These are phyloP conservation scores for Alternaria triticina DNA, from an alignment of 2,329 filamentous ascomycete genomes.

Conservation along the genomic window DNA sequence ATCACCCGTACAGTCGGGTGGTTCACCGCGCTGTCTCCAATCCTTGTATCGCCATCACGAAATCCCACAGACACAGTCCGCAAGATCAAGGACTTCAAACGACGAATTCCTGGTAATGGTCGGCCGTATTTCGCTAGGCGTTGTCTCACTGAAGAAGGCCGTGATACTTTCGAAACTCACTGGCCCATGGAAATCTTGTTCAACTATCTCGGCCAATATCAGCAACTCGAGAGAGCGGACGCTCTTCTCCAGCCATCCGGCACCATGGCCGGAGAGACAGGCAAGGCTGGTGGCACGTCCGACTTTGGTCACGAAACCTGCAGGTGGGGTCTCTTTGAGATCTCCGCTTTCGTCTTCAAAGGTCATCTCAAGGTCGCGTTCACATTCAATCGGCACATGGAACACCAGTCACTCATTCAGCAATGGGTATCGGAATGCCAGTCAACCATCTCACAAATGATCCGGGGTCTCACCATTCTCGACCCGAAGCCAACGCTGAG, in stretches of 20 bases:
- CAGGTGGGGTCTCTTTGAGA: slow-evolving; percentile 59
- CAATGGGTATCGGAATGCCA: slow-evolving; percentile 53
- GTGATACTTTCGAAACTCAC: slow-evolving; percentile 41
- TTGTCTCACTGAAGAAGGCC: slow-evolving; percentile 38
- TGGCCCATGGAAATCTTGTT: slow-evolving; percentile 65
- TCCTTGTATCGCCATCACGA: slow-evolving; percentile 40
- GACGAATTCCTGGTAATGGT: slow-evolving; percentile 38
- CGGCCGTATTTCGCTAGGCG: slow-evolving; percentile 56
- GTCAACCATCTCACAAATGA: slow-evolving; percentile 40
- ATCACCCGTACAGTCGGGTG: slow-evolving; percentile 65
- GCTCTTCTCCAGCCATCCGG: slow-evolving; percentile 53
- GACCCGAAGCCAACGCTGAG: slow-evolving; percentile 49
- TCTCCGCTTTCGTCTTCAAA: slow-evolving; percentile 57
- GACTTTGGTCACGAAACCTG: slow-evolving; percentile 54
- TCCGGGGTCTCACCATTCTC: slow-evolving; percentile 31
- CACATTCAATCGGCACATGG: slow-evolving; percentile 58
- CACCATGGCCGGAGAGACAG: slow-evolving; percentile 55
- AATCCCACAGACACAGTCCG: slow-evolving; percentile 58
- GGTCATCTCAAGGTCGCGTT: slow-evolving; percentile 58
- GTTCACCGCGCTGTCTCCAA: slow-evolving; percentile 62
- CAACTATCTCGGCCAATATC: slow-evolving; percentile 60
- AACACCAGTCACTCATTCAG: slow-evolving; percentile 53
- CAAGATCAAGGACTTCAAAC: slow-evolving; percentile 61
- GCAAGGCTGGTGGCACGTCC: slow-evolving; percentile 53
- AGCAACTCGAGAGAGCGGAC: slow-evolving; percentile 54